phyloP scores from a whole-genome alignment of 1,139 yeast genomes.

The Zhuliangozyma blackwelliae region DNA sequence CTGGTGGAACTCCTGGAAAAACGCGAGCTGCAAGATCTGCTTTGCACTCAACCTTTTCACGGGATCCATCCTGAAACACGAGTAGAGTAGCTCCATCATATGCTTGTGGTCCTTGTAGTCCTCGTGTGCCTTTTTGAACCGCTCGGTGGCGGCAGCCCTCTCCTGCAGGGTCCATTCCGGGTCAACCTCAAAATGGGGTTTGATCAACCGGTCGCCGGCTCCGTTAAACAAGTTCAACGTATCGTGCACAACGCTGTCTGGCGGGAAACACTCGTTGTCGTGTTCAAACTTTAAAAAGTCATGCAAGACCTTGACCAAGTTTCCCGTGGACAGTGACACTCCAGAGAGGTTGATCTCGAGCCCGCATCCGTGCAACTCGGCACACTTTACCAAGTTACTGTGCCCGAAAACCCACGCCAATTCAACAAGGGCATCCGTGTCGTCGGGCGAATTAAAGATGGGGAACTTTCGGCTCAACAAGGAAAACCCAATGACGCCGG shows the following conservation, averaged over 20 bases:
- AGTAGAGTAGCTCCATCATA: constrained; percentile 51
- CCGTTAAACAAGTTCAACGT: constrained; percentile 30
- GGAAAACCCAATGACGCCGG: constrained; percentile 80
- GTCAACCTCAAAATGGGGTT: constrained; percentile 14
- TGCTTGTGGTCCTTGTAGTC: constrained; percentile 37
- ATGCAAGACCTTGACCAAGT: constrained; percentile 28
- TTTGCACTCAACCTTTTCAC: constrained; percentile 51
- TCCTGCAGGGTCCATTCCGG: constrained; percentile 5
- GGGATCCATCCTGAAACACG: constrained; percentile 57
- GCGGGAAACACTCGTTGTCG: constrained; percentile 33
- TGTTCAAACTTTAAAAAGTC: constrained; percentile 30
- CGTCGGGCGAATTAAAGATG: constrained; percentile 85
- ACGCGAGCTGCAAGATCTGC: constrained; percentile 52
- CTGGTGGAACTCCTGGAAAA: constrained; percentile 41
- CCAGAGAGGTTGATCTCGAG: constrained; percentile 55
- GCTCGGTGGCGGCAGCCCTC: constrained; percentile 9
- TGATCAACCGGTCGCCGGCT: constrained; percentile 22
- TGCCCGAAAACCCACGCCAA: constrained; percentile 80
- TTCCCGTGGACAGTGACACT: constrained; percentile 20
- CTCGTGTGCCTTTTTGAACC: constrained; percentile 17
- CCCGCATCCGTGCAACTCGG: constrained; percentile 84
- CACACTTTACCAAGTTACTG: constrained; percentile 68
- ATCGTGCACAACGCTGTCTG: constrained; percentile 36
- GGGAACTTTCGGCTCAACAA: constrained; percentile 75
- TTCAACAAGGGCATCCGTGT: constrained; percentile 85